These are phyloP conservation scores for Yamadazyma epiphylla DNA, from an alignment of 1,139 yeast genomes.

Conservation along the genomic window DNA sequence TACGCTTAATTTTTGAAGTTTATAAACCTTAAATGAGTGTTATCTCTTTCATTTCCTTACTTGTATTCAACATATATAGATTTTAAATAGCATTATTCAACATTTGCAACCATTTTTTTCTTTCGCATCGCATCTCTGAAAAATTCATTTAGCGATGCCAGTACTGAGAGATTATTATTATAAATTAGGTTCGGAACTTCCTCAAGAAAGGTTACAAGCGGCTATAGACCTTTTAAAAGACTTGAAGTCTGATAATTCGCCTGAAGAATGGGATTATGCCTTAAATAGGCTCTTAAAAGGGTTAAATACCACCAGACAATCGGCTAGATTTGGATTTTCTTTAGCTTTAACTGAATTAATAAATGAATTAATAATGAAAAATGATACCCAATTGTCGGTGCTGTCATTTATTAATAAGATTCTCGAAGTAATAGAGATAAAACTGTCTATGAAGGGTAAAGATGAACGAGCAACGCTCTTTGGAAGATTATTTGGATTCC, in stretches of 20 bases:
- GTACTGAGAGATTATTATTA: constrained; percentile 77
- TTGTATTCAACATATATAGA: not conserved
- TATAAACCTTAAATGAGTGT: constrained; percentile 1
- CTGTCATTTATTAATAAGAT: constrained; percentile 42
- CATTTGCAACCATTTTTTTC: constrained; percentile 6
- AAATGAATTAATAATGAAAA: constrained; percentile 37
- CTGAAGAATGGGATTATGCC: constrained; percentile 79
- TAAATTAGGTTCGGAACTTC: constrained; percentile 71
- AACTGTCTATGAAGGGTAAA: constrained; percentile 64
- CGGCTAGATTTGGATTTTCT: constrained; percentile 86
- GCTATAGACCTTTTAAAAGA: constrained; percentile 68
- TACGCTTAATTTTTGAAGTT: constrained; percentile 31
- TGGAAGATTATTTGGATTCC: constrained; percentile 84
- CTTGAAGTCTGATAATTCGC: constrained; percentile 38
- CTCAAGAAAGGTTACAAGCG: constrained; percentile 67
- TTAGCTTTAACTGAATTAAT: constrained; percentile 80
- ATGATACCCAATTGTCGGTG: constrained; percentile 26
- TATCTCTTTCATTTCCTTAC: constrained; percentile 6
- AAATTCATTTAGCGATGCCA: constrained; percentile 22
- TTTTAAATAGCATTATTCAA: constrained; percentile 4
- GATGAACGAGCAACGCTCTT: constrained; percentile 78
- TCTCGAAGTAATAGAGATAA: constrained; percentile 36
- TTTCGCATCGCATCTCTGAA: constrained; percentile 1
- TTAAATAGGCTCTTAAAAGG: constrained; percentile 76
- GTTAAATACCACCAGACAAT: constrained; percentile 72